phyloP scores from a whole-genome alignment of 331 rosid species.

The Malus hybrid region DNA sequence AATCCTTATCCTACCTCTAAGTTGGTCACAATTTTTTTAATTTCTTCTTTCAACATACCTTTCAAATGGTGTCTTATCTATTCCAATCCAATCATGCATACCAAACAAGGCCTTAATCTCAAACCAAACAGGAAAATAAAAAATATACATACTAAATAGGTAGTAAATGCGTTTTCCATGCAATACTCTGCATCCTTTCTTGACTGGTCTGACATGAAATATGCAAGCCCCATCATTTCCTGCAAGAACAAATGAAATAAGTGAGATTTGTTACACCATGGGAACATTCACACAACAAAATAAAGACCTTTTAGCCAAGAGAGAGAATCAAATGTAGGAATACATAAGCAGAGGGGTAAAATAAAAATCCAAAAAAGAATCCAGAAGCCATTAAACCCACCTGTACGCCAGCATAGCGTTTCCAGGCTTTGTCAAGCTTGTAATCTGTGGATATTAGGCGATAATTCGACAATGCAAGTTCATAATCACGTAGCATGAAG shows the following conservation, averaged over 20 bases:
- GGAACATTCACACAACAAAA: constrained; percentile 8
- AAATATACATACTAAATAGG: constrained; percentile 65
- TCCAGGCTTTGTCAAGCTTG: constrained; percentile 99
- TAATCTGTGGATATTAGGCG: constrained; percentile 94
- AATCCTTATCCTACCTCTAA: too few relatives aligned
- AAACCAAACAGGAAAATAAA: constrained; percentile 4
- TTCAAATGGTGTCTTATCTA: too few relatives aligned
- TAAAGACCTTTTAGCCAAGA: background rate
- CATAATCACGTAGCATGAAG: constrained; percentile 95
- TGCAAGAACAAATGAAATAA: constrained; percentile 31
- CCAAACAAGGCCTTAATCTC: background rate
- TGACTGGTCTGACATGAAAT: constrained; percentile 87
- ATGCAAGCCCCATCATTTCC: constrained; percentile 98
- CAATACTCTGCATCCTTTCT: constrained; percentile 97
- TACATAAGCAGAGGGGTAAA: background rate
- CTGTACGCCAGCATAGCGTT: constrained; percentile 96
- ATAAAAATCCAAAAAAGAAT: constrained; percentile 4
- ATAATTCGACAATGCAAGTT: constrained; percentile 91
- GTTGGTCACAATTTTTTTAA: too few relatives aligned
- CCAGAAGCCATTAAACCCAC: constrained; percentile 33
- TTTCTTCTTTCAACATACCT: too few relatives aligned
- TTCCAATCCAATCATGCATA: too few relatives aligned
- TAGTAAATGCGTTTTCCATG: constrained; percentile 95
- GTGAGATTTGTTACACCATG: constrained; percentile 3
- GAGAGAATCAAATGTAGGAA: background rate